Evolutionary conservation across 805 yeast species (phyloP).

Genomic region (Yamadazyma philogaea): DNA sequence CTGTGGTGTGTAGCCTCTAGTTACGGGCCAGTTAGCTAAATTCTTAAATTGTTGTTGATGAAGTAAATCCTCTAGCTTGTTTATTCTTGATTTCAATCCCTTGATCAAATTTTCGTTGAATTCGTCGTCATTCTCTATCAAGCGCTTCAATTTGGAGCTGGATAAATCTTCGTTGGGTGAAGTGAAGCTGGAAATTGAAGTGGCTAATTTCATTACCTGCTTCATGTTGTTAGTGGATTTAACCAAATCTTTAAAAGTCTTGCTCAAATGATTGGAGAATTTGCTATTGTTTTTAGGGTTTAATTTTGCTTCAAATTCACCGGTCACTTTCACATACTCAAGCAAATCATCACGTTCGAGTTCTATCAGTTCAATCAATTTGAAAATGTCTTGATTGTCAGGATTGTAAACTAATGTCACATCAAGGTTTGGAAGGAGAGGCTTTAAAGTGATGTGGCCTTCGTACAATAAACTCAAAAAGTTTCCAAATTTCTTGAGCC

Average conservation of each 20-base stretch:
- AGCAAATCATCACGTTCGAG: slow-evolving; percentile 33
- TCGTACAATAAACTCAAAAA: slow-evolving; percentile 26
- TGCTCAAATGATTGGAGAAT: slow-evolving; percentile 39
- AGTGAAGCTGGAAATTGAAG: slow-evolving; percentile 28
- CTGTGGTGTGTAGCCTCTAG: slow-evolving; percentile 12
- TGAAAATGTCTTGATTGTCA: slow-evolving; percentile 18
- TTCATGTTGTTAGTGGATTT: slow-evolving; percentile 39
- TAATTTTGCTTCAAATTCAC: slow-evolving; percentile 18
- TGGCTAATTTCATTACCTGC: slow-evolving; percentile 28
- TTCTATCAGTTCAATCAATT: slow-evolving; percentile 34
- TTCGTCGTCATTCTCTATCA: slow-evolving; percentile 26
- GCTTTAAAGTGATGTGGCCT: slow-evolving; percentile 6
- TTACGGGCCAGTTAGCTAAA: slow-evolving; percentile 45
- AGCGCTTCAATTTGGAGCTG: slow-evolving; percentile 13
- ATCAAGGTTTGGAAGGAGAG: slow-evolving; percentile 29
- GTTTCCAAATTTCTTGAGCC: slow-evolving; percentile 62
- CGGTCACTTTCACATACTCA: slow-evolving; percentile 24
- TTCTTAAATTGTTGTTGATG: slow-evolving; percentile 69
- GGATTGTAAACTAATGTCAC: slow-evolving; percentile 31
- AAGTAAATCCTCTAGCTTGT: slow-evolving; percentile 69
- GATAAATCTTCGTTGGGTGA: slow-evolving; percentile 17
- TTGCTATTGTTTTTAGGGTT: slow-evolving; percentile 8
- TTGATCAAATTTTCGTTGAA: slow-evolving; percentile 41
- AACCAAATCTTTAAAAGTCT: slow-evolving; percentile 45
- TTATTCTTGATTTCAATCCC: slow-evolving; percentile 70